Evolutionary conservation across 1,139 yeast species (phyloP).

Genomic region (Blastobotrys ciferrii): DNA sequence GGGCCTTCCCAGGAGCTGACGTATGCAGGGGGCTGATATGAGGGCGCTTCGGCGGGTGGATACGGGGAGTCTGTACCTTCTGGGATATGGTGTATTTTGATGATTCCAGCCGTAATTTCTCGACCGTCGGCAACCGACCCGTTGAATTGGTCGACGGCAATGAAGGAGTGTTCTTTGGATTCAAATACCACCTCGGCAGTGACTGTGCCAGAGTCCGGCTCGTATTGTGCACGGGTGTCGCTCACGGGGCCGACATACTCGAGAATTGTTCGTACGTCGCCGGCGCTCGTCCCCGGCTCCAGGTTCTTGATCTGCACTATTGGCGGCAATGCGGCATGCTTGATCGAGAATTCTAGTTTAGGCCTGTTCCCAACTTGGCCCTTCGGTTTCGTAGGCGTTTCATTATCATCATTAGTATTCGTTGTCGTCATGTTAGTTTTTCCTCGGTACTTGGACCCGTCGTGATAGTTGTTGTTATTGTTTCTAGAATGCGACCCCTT

Average conservation of each 20-base stretch:
- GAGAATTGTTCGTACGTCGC: constrained; percentile 30
- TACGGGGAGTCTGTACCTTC: constrained; percentile 10
- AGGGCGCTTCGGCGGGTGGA: not conserved
- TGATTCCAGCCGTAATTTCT: constrained; percentile 25
- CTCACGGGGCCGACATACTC: constrained; percentile 27
- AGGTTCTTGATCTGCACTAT: constrained; percentile 29
- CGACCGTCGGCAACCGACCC: constrained; percentile 33
- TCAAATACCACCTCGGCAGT: constrained; percentile 31
- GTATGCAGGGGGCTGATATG: constrained; percentile 14
- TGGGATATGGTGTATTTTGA: constrained; percentile 27
- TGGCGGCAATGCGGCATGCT: constrained; percentile 31
- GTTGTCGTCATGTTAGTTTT: not conserved
- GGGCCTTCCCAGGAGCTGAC: constrained; percentile 25
- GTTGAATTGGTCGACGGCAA: constrained; percentile 28
- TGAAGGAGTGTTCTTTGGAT: constrained; percentile 23
- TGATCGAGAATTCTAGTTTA: constrained; percentile 21
- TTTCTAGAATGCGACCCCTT: constrained; percentile 6
- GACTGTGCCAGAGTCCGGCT: constrained; percentile 19
- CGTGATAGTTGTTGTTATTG: not conserved
- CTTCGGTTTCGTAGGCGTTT: constrained; percentile 1
- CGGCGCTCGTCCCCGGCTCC: constrained; percentile 30
- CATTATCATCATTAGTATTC: not conserved
- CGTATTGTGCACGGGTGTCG: constrained; percentile 26
- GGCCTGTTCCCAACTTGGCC: no score
- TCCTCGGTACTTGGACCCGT: not conserved